phyloP scores from a whole-genome alignment of 1,284 basidiomycete species.

The Stygiomarasmius scandens region DNA sequence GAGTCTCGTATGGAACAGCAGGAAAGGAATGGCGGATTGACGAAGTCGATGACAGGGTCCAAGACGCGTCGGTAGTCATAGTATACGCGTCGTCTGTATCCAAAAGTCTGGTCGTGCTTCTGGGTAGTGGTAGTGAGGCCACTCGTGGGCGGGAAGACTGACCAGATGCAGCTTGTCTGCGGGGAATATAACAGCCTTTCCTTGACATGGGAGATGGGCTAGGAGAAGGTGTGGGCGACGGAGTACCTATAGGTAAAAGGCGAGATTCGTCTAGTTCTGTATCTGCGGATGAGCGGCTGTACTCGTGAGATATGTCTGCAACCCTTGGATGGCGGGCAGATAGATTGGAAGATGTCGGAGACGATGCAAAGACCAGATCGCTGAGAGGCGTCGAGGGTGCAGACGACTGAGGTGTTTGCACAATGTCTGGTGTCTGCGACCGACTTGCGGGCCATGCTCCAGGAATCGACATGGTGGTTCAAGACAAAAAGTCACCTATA shows the following conservation, averaged over 20 bases:
- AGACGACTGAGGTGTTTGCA: neutral
- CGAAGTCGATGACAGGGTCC: neutral
- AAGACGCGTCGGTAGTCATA: neutral
- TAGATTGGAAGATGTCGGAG: slow-evolving; percentile 31
- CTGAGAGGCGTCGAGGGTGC: slow-evolving; percentile 4
- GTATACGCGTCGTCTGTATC: neutral
- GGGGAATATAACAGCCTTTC: slow-evolving; percentile 1
- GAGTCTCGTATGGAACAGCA: neutral
- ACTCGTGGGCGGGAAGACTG: neutral
- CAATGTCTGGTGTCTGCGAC: slow-evolving; percentile 1
- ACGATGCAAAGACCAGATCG: slow-evolving; percentile 35
- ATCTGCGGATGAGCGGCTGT: slow-evolving; percentile 21
- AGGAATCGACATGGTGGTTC: neutral
- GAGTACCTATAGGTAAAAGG: slow-evolving; percentile 14
- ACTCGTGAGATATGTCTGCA: slow-evolving; percentile 23
- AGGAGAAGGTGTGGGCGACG: slow-evolving; percentile 7
- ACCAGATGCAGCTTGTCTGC: neutral
- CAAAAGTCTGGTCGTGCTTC: neutral
- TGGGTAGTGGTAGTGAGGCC: neutral
- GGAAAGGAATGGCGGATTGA: neutral
- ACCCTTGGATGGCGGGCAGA: slow-evolving; percentile 5
- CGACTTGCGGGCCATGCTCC: neutral
- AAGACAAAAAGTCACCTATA: neutral
- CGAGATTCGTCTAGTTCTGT: slow-evolving; percentile 15
- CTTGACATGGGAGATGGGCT: slow-evolving; percentile 14